Percentiles rank a stretch among this genome's conserved stretches.
Conservation (phyloP, 1,284 basidiomycete genomes). For the Tausonia pullulans region DNA sequence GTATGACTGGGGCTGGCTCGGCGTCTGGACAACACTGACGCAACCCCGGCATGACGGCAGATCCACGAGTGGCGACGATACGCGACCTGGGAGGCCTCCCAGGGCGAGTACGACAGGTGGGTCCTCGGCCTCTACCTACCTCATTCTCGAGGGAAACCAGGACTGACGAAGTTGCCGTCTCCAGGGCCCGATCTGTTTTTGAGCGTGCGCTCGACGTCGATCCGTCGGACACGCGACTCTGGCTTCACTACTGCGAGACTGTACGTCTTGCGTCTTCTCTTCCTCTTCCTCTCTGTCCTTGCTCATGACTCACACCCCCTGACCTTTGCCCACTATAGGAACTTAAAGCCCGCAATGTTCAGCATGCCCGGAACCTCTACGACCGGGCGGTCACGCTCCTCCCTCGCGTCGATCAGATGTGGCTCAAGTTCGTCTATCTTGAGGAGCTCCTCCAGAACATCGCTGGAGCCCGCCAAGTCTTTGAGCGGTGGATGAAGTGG, state of each 20-base stretch:
- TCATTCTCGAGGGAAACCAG: background rate
- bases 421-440: constrained; percentile 99
- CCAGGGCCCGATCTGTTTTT: constrained; percentile 69
- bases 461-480: constrained; percentile 88
- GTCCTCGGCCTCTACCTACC: background rate
- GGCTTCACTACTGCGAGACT: constrained; percentile 96
- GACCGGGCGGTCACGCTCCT: constrained; percentile 93
- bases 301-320: background rate
- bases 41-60: constrained; percentile 13
- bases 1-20: constrained; percentile 1
- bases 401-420: constrained; percentile 85
- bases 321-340: constrained; percentile 39
- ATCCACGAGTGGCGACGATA: constrained; percentile 49
- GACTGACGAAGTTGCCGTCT: background rate
- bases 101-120: constrained; percentile 82
- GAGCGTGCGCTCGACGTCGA: constrained; percentile 96
- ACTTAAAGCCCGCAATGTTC: constrained; percentile 89
- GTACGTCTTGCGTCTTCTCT: constrained; percentile 18
- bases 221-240: constrained; percentile 73
- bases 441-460: constrained; percentile 96
- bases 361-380: constrained; percentile 91
- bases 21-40: constrained; percentile 2
- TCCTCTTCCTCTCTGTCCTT: background rate
- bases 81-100: constrained; percentile 71
- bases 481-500: constrained; percentile 99